Evolutionary conservation across 805 yeast genomes (phyloP).

Genomic region (Nadsonia fulvescens): DNA sequence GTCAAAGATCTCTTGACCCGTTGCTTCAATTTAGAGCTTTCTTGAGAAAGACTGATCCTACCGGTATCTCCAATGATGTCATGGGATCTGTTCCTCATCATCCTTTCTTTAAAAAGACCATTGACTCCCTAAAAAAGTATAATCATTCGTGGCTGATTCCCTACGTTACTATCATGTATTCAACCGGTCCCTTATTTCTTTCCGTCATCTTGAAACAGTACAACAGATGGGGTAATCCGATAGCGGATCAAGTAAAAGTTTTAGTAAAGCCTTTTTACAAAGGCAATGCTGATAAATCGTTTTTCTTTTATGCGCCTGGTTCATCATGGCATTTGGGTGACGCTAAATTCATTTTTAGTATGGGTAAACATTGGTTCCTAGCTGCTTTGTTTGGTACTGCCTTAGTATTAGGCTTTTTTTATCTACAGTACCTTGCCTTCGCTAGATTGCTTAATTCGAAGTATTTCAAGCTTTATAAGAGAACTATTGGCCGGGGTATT

Average conservation of each 20-base stretch:
- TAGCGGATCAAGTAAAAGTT: no score
- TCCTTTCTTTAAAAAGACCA: conserved; percentile 61
- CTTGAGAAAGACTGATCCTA: conserved; percentile 72
- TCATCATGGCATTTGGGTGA: conserved; percentile 89
- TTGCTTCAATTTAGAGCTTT: conserved; percentile 67
- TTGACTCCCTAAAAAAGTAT: conserved; percentile 43
- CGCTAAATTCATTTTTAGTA: conserved; percentile 55
- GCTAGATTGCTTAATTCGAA: no score
- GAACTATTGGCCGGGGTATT: no score
- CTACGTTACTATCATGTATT: conserved; percentile 78
- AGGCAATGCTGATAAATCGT: no score
- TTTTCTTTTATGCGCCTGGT: conserved; percentile 62
- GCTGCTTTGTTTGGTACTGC: conserved; percentile 46
- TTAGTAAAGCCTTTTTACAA: no score
- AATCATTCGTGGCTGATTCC: conserved; percentile 71
- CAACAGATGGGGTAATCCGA: conserved; percentile 64
- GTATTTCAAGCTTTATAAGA: no score
- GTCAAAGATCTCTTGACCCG: conserved; percentile 64
- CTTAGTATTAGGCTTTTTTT: no score
- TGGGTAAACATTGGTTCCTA: conserved; percentile 57
- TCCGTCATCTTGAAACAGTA: conserved; percentile 79
- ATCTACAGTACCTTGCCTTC: no score
- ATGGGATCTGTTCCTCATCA: conserved; percentile 81
- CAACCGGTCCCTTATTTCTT: conserved; percentile 81
- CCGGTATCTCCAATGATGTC: conserved; percentile 84